A percentile compares a stretch with the other conserved stretches of the same genome.
Evolutionary conservation across 257 asterid genomes (phyloP).

Genomic region (Osmanthus fragrans): DNA sequence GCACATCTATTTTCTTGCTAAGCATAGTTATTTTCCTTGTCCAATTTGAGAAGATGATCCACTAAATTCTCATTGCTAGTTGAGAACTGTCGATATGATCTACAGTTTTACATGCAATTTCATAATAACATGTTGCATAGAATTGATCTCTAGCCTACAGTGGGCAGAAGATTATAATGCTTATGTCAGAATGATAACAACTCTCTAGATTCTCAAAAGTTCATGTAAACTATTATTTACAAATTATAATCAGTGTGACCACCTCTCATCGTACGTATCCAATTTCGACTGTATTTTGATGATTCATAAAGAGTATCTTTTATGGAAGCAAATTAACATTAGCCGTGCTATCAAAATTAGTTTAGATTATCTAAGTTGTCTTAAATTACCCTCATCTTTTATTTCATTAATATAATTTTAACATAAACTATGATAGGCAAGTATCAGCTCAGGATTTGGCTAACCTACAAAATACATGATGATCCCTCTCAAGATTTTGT

Average conservation of each 20-base stretch:
- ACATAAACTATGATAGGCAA: neutral
- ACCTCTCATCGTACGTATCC: too few relatives aligned
- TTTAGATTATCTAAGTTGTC: neutral
- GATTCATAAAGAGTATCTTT: too few relatives aligned
- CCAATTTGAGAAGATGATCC: neutral
- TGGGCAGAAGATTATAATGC: too few relatives aligned
- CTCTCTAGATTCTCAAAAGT: neutral
- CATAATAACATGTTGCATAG: too few relatives aligned
- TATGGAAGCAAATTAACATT: too few relatives aligned
- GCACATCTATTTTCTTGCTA: neutral
- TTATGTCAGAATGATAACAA: conserved; percentile 7
- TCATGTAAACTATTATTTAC: conserved; percentile 21
- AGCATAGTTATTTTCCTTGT: neutral
- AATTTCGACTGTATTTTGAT: too few relatives aligned
- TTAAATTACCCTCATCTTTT: neutral
- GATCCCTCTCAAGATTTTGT: neutral
- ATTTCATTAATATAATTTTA: neutral
- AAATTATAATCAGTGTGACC: too few relatives aligned
- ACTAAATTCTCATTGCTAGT: too few relatives aligned
- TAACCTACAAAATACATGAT: neutral
- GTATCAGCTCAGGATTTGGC: neutral
- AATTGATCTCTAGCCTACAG: too few relatives aligned
- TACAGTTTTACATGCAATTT: too few relatives aligned
- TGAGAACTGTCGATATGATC: too few relatives aligned
- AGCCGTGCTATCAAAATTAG: too few relatives aligned